Evolutionary conservation across 139 green algal species (phyloP).

Genomic region (Parachlorella kessleri): DNA sequence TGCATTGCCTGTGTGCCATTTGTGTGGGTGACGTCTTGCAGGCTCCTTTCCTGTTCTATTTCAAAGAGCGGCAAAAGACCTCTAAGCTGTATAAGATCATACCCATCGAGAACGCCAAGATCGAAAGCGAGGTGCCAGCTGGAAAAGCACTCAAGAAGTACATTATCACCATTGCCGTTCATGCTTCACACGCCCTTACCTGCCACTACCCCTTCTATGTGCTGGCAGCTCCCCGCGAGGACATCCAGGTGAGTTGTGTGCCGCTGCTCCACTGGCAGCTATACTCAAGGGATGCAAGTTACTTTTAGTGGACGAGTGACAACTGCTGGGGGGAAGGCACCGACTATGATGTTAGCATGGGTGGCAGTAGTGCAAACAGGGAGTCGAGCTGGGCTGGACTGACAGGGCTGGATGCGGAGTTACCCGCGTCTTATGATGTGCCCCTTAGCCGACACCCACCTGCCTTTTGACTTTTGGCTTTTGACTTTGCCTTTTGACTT

Average conservation of each 20-base stretch:
- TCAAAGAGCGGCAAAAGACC: constrained; percentile 2
- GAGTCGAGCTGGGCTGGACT: neutral
- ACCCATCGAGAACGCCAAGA: constrained; percentile 15
- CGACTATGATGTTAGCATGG: too few relatives aligned
- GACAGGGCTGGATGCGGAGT: too few relatives aligned
- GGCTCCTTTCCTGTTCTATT: constrained; percentile 30
- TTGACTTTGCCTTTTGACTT: too few relatives aligned
- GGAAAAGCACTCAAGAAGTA: neutral
- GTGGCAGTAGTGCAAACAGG: too few relatives aligned
- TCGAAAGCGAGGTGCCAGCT: constrained; percentile 20
- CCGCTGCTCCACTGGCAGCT: too few relatives aligned
- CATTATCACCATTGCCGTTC: constrained; percentile 25
- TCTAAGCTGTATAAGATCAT: constrained; percentile 14
- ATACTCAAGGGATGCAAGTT: too few relatives aligned
- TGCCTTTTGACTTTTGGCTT: neutral
- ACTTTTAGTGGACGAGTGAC: too few relatives aligned
- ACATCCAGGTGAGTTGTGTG: constrained; percentile 19
- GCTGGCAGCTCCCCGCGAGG: constrained; percentile 1
- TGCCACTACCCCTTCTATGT: constrained; percentile 28
- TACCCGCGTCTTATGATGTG: neutral
- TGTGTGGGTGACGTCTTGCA: too few relatives aligned
- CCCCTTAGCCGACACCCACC: neutral
- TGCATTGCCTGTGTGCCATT: too few relatives aligned
- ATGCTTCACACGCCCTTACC: constrained; percentile 9
- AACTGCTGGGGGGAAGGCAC: too few relatives aligned